These are phyloP conservation scores for Backusella morwellensis DNA, from an alignment of 192 early-diverging fungal genomes.

Conservation along the genomic window DNA sequence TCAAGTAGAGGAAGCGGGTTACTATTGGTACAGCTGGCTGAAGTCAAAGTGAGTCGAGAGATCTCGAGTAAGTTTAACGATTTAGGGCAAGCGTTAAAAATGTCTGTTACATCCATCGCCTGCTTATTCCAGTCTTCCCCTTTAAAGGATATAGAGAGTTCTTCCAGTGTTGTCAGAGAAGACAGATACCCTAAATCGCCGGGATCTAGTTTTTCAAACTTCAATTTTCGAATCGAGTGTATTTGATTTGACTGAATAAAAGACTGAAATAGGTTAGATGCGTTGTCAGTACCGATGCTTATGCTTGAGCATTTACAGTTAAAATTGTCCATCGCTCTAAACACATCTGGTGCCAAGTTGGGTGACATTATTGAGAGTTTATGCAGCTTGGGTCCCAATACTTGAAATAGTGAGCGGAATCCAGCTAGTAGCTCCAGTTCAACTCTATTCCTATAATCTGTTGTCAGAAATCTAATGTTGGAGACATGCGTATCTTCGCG, in stretches of 20 bases:
- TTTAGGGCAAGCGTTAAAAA: neutral
- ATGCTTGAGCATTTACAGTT: neutral
- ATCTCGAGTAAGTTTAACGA: neutral
- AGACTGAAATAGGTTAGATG: neutral
- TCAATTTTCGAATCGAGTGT: neutral
- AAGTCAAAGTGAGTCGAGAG: neutral
- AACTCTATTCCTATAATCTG: neutral
- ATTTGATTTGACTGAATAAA: neutral
- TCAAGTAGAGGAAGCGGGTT: neutral
- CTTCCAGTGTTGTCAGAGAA: neutral
- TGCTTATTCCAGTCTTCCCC: neutral
- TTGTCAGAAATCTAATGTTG: neutral
- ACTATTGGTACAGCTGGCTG: neutral
- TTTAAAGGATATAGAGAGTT: neutral
- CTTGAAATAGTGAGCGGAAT: neutral
- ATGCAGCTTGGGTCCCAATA: neutral
- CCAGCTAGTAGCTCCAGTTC: neutral
- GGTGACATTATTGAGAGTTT: neutral
- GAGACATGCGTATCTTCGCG: neutral
- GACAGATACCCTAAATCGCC: neutral
- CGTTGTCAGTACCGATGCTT: neutral
- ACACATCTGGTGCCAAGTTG: neutral
- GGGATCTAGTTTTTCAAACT: neutral
- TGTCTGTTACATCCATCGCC: neutral
- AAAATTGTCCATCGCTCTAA: neutral